Evolutionary conservation across 345 rosid genomes (phyloP).

Genomic region (Rhodomyrtus tomentosa): DNA sequence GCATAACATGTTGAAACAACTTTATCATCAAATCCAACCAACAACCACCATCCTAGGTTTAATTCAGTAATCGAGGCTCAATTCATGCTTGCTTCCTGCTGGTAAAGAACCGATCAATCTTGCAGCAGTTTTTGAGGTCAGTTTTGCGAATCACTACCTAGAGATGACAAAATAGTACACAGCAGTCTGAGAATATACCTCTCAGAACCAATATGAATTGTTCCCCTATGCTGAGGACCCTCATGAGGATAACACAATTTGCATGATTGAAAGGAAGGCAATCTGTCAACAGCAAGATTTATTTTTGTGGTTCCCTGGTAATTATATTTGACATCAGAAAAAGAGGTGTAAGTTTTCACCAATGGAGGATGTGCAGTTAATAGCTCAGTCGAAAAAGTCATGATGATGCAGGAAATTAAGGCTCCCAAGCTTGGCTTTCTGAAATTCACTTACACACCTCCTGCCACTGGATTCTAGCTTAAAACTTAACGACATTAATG

Average conservation of each 20-base stretch:
- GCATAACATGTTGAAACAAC: neutral
- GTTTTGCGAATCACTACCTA: neutral
- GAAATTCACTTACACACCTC: neutral
- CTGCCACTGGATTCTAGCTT: neutral
- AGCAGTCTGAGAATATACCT: constrained; percentile 23
- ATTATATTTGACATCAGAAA: neutral
- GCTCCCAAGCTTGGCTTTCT: neutral
- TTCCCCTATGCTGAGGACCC: constrained; percentile 77
- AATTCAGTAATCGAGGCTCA: neutral
- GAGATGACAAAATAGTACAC: neutral
- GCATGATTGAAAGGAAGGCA: constrained; percentile 69
- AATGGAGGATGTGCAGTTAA: neutral
- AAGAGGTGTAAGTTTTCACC: neutral
- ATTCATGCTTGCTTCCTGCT: neutral
- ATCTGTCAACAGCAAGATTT: constrained; percentile 62
- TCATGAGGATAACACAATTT: constrained; percentile 36
- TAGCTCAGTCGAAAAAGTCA: neutral
- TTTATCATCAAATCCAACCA: neutral
- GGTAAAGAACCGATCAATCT: neutral
- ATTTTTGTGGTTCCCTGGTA: constrained; percentile 78
- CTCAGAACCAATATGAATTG: constrained; percentile 84
- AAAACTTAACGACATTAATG: neutral
- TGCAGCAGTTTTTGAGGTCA: neutral
- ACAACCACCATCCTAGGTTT: neutral
- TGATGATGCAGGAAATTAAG: neutral